A percentile compares a stretch with the other conserved stretches of the same genome.
phyloP scores from a whole-genome alignment of 352 stramenopile species.

The Albugo laibachii region DNA sequence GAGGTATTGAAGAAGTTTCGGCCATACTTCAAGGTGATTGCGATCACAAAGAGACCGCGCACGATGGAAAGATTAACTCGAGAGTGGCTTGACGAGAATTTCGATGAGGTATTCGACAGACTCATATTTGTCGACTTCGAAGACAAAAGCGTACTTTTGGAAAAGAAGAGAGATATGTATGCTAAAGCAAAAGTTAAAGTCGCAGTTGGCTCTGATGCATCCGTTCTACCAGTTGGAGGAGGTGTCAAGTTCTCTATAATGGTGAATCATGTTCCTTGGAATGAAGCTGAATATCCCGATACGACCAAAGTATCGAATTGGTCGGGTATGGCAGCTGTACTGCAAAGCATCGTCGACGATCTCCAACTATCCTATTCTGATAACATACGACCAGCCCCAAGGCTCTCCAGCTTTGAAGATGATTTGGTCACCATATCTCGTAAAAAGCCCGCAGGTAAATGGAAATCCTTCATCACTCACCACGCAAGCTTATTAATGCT shows the following conservation, averaged over 20 bases:
- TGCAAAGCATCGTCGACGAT: conserved; percentile 24
- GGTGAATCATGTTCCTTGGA: conserved; percentile 38
- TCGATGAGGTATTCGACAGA: conserved; percentile 46
- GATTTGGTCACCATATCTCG: conserved; percentile 51
- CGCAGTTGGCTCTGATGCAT: conserved; percentile 20
- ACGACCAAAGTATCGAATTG: conserved; percentile 13
- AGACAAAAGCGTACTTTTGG: conserved; percentile 13
- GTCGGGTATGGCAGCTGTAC: conserved; percentile 11
- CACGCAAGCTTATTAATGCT: not conserved
- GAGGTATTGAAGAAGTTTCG: conserved; percentile 34
- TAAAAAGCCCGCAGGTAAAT: conserved; percentile 39
- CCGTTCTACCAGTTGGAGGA: conserved; percentile 5
- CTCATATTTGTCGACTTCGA: conserved; percentile 43
- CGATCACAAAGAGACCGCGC: conserved; percentile 33
- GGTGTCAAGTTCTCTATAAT: conserved; percentile 15
- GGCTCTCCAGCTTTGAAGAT: conserved; percentile 43
- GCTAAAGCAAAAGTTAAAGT: conserved; percentile 43
- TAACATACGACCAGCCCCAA: conserved; percentile 25
- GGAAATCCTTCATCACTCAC: not conserved
- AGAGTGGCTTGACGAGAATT: conserved; percentile 50
- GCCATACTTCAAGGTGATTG: conserved; percentile 38
- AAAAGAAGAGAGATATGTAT: conserved; percentile 38
- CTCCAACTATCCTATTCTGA: conserved; percentile 20
- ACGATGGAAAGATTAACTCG: conserved; percentile 39
- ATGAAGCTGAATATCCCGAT: conserved; percentile 3